Evolutionary conservation across 805 yeast genomes (phyloP).

Genomic region (Starmera caribaea): DNA sequence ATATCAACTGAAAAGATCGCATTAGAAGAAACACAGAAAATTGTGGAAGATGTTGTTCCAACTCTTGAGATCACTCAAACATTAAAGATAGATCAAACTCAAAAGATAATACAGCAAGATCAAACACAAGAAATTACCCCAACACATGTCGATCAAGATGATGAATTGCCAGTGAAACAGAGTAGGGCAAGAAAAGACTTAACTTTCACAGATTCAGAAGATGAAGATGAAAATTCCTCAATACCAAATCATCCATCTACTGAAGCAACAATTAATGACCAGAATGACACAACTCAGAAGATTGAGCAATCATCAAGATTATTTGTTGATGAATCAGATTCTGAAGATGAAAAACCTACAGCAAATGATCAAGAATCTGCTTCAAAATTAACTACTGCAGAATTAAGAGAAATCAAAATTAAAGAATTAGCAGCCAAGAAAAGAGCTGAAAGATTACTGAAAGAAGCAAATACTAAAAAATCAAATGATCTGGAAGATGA

Average conservation of each 20-base stretch:
- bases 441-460: constrained; percentile 11
- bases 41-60: background rate
- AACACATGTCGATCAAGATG: background rate
- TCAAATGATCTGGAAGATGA: background rate
- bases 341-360: constrained; percentile 1
- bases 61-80: too few species aligned
- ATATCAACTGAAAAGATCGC: too few species aligned
- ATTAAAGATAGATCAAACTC: background rate
- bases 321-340: constrained; percentile 11
- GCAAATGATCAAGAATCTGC: background rate
- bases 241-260: background rate
- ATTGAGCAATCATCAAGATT: constrained; percentile 1
- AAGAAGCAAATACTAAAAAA: constrained; percentile 8
- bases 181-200: background rate
- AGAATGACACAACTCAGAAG: background rate
- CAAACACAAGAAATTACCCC: background rate
- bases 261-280: background rate
- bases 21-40: background rate
- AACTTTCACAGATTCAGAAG: constrained; percentile 1
- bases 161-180: too few species aligned
- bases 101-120: background rate
- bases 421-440: constrained; percentile 13
- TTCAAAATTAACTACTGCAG: constrained; percentile 1
- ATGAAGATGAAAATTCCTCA: background rate
- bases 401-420: constrained; percentile 7